Conservation (phyloP, 139 green algal species). For the Auxenochlorella pyrenoidosa region DNA sequence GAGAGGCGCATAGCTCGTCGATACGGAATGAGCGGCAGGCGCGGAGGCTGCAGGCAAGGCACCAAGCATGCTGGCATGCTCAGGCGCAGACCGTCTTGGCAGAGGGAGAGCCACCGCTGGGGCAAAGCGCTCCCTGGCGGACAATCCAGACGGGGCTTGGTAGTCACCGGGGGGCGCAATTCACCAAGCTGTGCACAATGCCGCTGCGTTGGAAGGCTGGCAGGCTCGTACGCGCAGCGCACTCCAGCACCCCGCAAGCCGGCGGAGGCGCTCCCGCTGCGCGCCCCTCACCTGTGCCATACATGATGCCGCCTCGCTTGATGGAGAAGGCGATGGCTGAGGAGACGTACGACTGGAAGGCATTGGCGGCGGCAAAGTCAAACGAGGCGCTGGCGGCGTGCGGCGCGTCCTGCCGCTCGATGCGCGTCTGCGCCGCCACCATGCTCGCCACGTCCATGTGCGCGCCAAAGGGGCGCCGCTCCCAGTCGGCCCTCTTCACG, state of each 20-base stretch:
- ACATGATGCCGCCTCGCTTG: constrained; percentile 92
- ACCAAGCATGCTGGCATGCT: not conserved
- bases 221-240: too few relatives aligned
- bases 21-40: not conserved
- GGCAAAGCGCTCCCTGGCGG: too few relatives aligned
- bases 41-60: not conserved
- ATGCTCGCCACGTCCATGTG: constrained; percentile 89
- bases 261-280: too few relatives aligned
- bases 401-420: constrained; percentile 95
- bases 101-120: too few relatives aligned
- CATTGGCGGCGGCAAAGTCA: constrained; percentile 90
- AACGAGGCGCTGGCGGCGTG: constrained; percentile 85
- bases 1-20: not conserved
- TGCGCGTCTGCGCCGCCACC: constrained; percentile 87
- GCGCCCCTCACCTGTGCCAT: constrained; percentile 74
- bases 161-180: too few relatives aligned
- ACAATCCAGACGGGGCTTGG: too few relatives aligned
- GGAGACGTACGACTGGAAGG: constrained; percentile 90
- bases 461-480: constrained; percentile 62
- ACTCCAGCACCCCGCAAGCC: too few relatives aligned
- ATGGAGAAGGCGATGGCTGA: constrained; percentile 91
- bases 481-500: constrained; percentile 54
- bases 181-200: too few relatives aligned
- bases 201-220: too few relatives aligned
- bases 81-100: too few relatives aligned